Evolutionary conservation across 768 basidiomycete species (phyloP).

Genomic region (Daedaleopsis nitida): DNA sequence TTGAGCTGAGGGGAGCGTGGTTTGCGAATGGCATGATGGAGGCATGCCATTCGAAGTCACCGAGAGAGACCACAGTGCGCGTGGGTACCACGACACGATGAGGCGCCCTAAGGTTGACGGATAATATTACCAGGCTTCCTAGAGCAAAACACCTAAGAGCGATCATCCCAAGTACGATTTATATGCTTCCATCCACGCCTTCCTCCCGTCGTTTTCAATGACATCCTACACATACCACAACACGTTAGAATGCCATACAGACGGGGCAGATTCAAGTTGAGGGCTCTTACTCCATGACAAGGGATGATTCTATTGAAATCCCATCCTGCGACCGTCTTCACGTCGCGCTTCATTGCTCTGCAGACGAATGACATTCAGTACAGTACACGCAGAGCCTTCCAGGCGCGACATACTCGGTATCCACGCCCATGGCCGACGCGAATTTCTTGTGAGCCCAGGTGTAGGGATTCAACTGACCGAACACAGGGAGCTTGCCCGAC

Average conservation of each 20-base stretch:
- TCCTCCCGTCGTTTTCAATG: constrained; percentile 49
- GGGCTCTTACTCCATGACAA: constrained; percentile 60
- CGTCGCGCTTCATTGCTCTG: constrained; percentile 63
- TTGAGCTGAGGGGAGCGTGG: too few species aligned
- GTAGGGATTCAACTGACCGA: constrained; percentile 26
- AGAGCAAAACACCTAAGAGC: too few species aligned
- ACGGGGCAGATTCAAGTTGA: constrained; percentile 3
- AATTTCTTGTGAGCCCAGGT: constrained; percentile 30
- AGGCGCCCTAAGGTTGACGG: neutral
- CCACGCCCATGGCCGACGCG: constrained; percentile 26
- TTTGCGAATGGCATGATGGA: too few species aligned
- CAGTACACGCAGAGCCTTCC: neutral
- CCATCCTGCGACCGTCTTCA: constrained; percentile 68
- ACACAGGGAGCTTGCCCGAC: constrained; percentile 28
- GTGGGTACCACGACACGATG: neutral
- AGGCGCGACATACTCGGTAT: constrained; percentile 24
- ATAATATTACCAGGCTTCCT: neutral
- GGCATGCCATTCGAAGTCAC: neutral
- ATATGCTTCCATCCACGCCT: constrained; percentile 39
- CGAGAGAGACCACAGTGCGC: neutral
- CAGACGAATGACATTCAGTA: neutral
- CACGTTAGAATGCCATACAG: neutral
- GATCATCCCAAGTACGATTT: constrained; percentile 25
- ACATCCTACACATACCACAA: constrained; percentile 37
- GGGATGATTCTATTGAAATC: constrained; percentile 75